Evolutionary conservation across 768 basidiomycete species (phyloP), one percentile per base, ranked within the genome.

Genomic region (Termitomyces sp.): DNA sequence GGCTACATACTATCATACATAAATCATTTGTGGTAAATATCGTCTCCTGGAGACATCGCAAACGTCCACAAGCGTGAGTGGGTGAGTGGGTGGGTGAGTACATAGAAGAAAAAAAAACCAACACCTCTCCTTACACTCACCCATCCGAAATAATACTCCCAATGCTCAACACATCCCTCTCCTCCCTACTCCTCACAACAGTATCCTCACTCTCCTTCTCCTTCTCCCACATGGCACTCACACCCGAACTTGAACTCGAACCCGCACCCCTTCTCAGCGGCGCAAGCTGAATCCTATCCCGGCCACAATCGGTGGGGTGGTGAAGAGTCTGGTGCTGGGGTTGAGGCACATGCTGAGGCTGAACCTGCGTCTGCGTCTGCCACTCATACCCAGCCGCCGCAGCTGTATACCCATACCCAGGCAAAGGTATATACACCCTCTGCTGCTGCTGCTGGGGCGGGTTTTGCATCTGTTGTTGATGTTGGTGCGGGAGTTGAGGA

Each of bases 231-330:
- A 18, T n/a, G n/a, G n/a, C 51, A 53, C 50, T 40, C 1, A n/a
- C 56, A n/a, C 59, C 50, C 49, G 23, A 35, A 44, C 31, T 50
- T 56, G 39, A 49, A 47, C 44, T 29, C 60, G 45, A 27, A n/a
- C n/a, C n/a, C n/a, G 36, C 58, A 1, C 63, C 63, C 22, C 79
- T 43, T n/a, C n/a, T n/a, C 62, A 86, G 61, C 54, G 84, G 84
- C 40, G 83, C 82, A 3, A 85, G 71, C 68, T 83, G 81, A 48
- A 84, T 82, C 49, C 81, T 61, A 56, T 76, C 78, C 29, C 61
- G 59, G 23, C 62, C 55, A 7, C 58, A n/a, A n/a, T n/a, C 63
- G 27, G 60, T 61, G 29, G 29, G 5, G 29, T 29, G 29, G 29
- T n/a, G n/a, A n/a, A 29, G 29, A 4, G n/a, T n/a, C n/a, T 39